phyloP scores from a whole-genome alignment of 75 land plant species.

The Pinus albicaulis region DNA sequence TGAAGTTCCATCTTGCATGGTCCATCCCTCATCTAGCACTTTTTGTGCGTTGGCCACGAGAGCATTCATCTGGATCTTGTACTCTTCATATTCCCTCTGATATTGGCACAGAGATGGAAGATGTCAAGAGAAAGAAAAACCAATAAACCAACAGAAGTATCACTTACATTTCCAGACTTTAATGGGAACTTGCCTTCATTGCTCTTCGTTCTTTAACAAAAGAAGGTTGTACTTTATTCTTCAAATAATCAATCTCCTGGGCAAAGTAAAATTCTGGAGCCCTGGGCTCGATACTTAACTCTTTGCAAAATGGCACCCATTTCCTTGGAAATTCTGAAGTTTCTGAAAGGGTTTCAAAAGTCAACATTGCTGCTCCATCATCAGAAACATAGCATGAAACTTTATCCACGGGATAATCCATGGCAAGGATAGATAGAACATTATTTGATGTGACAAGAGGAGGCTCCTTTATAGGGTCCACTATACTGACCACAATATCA shows the following conservation, averaged over 20 bases:
- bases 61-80: constrained; percentile 71
- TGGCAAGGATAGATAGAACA: constrained; percentile 77
- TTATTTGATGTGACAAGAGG: constrained; percentile 87
- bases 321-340: constrained; percentile 70
- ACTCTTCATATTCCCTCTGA: constrained; percentile 89
- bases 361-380: constrained; percentile 89
- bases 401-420: constrained; percentile 85
- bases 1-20: constrained; percentile 77
- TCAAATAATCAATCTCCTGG: constrained; percentile 73
- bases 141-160: not conserved
- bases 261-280: constrained; percentile 77
- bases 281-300: constrained; percentile 61
- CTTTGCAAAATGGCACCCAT: constrained; percentile 83
- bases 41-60: constrained; percentile 66
- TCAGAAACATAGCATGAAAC: constrained; percentile 90
- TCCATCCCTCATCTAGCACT: constrained; percentile 74
- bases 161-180: not conserved
- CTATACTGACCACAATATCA: constrained; percentile 80
- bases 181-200: constrained; percentile 51
- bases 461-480: constrained; percentile 83
- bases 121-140: not conserved
- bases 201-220: constrained; percentile 69
- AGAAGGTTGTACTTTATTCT: constrained; percentile 59
- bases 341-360: constrained; percentile 78
- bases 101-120: not conserved